Evolutionary conservation across 805 yeast species (phyloP), one percentile per base, ranked within the genome.

Genomic region (Candida tallmaniae): DNA sequence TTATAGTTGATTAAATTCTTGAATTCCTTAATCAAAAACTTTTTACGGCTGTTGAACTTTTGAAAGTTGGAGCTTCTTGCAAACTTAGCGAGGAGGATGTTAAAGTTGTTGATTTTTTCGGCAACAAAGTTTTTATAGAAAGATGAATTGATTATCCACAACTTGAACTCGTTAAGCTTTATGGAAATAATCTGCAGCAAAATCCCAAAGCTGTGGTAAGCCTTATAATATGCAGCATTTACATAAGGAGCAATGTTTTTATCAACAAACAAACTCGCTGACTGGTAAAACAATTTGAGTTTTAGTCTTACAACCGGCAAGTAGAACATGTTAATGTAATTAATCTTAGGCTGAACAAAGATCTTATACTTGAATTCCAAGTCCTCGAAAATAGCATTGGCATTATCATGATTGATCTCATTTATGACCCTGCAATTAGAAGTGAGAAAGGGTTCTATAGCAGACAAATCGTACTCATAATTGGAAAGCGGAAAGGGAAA

Each of bases 1-100:
- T 42, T 45, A 27, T 41, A 35, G 11, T 42, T 36, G 30, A 52
- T 28, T 28, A 57, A 46, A 32, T 51, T 56, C 18, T 45, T 44
- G 29, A 56, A 50, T 28, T 59, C 65, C 10, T 38, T 41, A 21
- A 45, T 45, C 24, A 59, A 35, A 34, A 59, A 59, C 16, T 46
- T 30, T 6, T 44, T 46, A 34, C 46, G 50, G 28, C 51, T 46
- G 6, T 50, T 48, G 26, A 57, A 48, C 23, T 49, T 44, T 27
- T 39, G 23, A 23, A 40, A 28, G 18, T 40, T 35, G 11, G 42
- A 35, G 13, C 38, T 40, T 19, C 40, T 43, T 11, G 39, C 24
- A 15, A 46, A 39, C 12, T 35, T 38, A n/a, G 12, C 24, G 13
- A 37, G 24, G 5, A 35, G 17, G 16, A 26, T n/a, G 23, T 18